A percentile compares a stretch with the other conserved stretches of the same genome.
phyloP scores from a whole-genome alignment of 2,329 filamentous ascomycete species.

The Trematosphaeria pertusa region DNA sequence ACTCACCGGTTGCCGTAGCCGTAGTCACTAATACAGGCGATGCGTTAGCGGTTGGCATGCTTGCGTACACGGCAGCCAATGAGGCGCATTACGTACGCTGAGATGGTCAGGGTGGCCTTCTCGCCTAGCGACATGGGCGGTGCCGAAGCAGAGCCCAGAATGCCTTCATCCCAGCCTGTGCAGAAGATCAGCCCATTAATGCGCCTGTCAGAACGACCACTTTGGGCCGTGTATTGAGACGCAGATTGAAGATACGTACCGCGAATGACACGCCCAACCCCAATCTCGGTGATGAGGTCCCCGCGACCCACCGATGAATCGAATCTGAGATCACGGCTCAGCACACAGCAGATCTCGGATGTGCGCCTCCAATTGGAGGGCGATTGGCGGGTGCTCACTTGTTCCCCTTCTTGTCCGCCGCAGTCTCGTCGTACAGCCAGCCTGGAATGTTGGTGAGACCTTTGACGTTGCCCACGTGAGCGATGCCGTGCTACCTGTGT shows the following conservation, averaged over 20 bases:
- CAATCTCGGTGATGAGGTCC: conserved; percentile 80
- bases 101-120: conserved; percentile 84
- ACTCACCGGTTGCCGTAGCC: conserved; percentile 48
- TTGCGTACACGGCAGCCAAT: not conserved
- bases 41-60: conserved; percentile 23
- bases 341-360: conserved; percentile 11
- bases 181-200: conserved; percentile 26
- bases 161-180: conserved; percentile 69
- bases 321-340: conserved; percentile 67
- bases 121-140: conserved; percentile 85
- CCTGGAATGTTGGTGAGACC: conserved; percentile 48
- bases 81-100: conserved; percentile 64
- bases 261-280: conserved; percentile 83
- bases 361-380: conserved; percentile 1
- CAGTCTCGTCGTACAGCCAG: conserved; percentile 73
- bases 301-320: conserved; percentile 82
- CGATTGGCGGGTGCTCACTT: conserved; percentile 63
- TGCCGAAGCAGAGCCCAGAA: conserved; percentile 54
- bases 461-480: not conserved
- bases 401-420: conserved; percentile 69
- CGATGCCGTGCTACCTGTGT: conserved; percentile 64
- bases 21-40: conserved; percentile 38
- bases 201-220: conserved; percentile 7
- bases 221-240: not conserved
- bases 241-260: conserved; percentile 60